Conservation (phyloP, 2,329 filamentous ascomycete genomes). For the Cordyceps sp. region DNA sequence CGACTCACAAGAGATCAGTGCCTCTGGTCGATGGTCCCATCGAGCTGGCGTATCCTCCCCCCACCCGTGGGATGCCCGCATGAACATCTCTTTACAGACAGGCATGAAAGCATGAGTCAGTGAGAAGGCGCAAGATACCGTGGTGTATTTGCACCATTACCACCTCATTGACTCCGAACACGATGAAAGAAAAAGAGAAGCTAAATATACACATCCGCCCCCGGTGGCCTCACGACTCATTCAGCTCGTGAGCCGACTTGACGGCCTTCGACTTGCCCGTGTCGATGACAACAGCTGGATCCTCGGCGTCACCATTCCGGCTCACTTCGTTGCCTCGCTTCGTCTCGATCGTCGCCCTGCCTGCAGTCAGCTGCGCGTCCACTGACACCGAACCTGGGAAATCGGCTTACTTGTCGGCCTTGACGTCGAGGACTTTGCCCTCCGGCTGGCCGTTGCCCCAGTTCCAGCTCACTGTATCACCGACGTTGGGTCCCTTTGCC, state of each 20-base stretch:
- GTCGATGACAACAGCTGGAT: slow-evolving; percentile 25
- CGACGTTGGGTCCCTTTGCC: slow-evolving; percentile 17
- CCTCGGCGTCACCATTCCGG: slow-evolving; percentile 20
- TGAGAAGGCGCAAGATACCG: too few species aligned
- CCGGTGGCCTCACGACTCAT: slow-evolving; percentile 3
- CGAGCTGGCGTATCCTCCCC: too few species aligned
- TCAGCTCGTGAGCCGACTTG: slow-evolving; percentile 22
- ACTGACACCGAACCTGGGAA: not conserved
- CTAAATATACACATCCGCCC: too few species aligned
- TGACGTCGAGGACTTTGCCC: slow-evolving; percentile 27
- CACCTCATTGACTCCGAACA: too few species aligned
- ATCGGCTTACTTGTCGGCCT: slow-evolving; percentile 23
- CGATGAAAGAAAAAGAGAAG: too few species aligned
- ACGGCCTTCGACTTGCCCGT: slow-evolving; percentile 24
- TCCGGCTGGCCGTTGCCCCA: slow-evolving; percentile 25
- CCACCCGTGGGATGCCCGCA: too few species aligned
- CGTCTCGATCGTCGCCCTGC: slow-evolving; percentile 20
- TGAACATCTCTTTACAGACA: too few species aligned
- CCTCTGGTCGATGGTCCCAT: too few species aligned
- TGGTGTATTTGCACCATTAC: too few species aligned
- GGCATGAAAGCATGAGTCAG: too few species aligned
- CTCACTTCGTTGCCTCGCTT: slow-evolving; percentile 24
- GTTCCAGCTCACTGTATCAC: slow-evolving; percentile 28
- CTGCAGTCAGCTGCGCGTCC: not conserved
- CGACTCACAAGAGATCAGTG: too few species aligned